A percentile compares a stretch with the other conserved stretches of the same genome.
Conservation (phyloP, 1,284 basidiomycete species). For the Ganoderma meredithae region DNA sequence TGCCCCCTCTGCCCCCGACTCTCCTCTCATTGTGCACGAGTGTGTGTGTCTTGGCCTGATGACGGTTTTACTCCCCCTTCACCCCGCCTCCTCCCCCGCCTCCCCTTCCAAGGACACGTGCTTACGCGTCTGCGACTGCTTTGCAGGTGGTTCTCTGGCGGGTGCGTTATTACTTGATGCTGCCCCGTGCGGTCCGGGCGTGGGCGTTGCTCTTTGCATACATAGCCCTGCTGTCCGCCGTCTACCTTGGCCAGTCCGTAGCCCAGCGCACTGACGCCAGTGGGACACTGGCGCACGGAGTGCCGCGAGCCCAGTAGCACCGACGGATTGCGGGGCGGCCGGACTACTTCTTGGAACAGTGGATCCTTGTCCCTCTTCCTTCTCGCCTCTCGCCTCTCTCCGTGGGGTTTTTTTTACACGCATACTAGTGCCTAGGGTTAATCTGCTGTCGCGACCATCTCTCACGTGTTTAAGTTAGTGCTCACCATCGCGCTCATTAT, state of each 20-base stretch:
- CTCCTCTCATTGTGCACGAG: background rate
- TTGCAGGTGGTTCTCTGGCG: conserved; percentile 57
- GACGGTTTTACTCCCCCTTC: conserved; percentile 2
- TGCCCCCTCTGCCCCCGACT: conserved; percentile 4
- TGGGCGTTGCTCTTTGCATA: conserved; percentile 32
- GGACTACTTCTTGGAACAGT: conserved; percentile 1
- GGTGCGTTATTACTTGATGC: conserved; percentile 45
- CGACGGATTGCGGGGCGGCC: background rate
- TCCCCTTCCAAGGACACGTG: conserved; percentile 37
- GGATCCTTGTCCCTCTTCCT: background rate
- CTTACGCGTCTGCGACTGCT: conserved; percentile 43
- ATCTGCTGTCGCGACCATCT: background rate
- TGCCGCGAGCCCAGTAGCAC: background rate
- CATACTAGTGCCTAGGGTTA: background rate
- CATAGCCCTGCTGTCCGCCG: conserved; percentile 29
- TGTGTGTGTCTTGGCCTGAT: conserved; percentile 26
- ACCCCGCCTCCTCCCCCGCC: conserved; percentile 6
- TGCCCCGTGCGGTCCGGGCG: conserved; percentile 23
- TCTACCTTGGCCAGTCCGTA: conserved; percentile 31
- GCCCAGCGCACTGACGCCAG: background rate
- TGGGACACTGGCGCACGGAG: background rate
- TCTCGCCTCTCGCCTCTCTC: background rate
- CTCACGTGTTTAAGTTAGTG: background rate
- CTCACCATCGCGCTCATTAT: background rate
- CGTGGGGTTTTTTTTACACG: background rate